Conservation (phyloP, 176 grass and related monocot genomes). For the Themeda triandra region DNA sequence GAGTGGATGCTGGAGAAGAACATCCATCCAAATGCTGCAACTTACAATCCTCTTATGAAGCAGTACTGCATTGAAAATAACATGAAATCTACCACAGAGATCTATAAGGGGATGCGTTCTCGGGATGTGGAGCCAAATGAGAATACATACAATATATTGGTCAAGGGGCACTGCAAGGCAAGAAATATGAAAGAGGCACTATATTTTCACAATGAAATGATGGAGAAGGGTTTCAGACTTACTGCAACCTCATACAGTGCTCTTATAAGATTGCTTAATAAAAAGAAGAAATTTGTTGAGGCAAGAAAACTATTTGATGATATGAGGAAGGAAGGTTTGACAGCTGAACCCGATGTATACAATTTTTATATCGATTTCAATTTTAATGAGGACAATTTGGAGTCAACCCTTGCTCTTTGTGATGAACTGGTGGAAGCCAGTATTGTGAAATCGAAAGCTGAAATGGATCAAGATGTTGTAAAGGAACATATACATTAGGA, state of each 20-base stretch:
- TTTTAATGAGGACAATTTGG: constrained; percentile 58
- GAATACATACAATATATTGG: constrained; percentile 93
- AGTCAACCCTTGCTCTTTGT: constrained; percentile 67
- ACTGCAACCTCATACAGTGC: constrained; percentile 63
- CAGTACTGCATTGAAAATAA: constrained; percentile 73
- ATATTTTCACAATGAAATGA: constrained; percentile 83
- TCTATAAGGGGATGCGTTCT: constrained; percentile 71
- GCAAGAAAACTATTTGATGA: constrained; percentile 78
- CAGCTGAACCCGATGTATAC: constrained; percentile 60
- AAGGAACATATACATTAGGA: constrained; percentile 7
- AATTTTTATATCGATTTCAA: constrained; percentile 74
- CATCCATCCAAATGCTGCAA: constrained; percentile 55
- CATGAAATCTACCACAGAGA: constrained; percentile 75
- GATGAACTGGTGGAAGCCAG: constrained; percentile 66
- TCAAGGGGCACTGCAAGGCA: constrained; percentile 81
- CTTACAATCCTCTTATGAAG: constrained; percentile 92
- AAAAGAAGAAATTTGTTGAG: constrained; percentile 80
- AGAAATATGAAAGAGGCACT: constrained; percentile 93
- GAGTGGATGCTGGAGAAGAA: constrained; percentile 88
- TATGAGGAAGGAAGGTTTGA: constrained; percentile 69
- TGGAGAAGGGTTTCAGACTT: constrained; percentile 65
- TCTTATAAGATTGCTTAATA: constrained; percentile 76
- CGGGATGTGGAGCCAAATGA: constrained; percentile 55
- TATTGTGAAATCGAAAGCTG: constrained; percentile 31
- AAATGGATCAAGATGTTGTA: constrained; percentile 14